Evolutionary conservation across 371 early-diverging fungal genomes (phyloP).

Genomic region (Mortierella sp.): DNA sequence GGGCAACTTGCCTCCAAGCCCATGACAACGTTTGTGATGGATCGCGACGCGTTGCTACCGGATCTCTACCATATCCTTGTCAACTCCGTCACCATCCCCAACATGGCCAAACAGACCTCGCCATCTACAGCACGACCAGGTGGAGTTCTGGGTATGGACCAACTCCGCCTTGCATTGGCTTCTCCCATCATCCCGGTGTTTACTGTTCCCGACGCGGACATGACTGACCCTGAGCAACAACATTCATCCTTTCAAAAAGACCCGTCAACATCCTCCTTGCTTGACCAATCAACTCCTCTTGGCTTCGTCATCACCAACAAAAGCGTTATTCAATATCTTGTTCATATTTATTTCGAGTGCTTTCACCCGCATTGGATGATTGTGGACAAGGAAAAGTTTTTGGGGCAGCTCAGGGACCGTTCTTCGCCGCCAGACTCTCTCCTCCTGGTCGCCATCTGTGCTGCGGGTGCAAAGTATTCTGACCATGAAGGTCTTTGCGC

Average conservation of each 20-base stretch:
- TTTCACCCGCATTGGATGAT: conserved; percentile 69
- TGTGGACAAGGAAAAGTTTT: conserved; percentile 63
- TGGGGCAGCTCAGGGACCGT: conserved; percentile 56
- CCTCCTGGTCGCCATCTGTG: conserved; percentile 65
- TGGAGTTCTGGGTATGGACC: conserved; percentile 27
- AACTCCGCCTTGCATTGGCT: conserved; percentile 25
- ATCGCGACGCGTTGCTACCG: conserved; percentile 29
- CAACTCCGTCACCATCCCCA: conserved; percentile 40
- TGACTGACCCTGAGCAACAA: conserved; percentile 22
- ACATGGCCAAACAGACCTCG: conserved; percentile 11
- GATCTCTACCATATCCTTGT: conserved; percentile 46
- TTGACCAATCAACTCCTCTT: conserved; percentile 39
- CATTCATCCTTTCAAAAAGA: conserved; percentile 63
- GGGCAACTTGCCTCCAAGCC: conserved; percentile 3
- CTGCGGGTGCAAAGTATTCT: conserved; percentile 70
- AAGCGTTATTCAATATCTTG: conserved; percentile 57
- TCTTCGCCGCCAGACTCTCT: conserved; percentile 59
- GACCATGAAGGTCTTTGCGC: conserved; percentile 60
- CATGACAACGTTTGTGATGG: conserved; percentile 9
- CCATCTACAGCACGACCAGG: conserved; percentile 4
- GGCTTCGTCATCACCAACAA: conserved; percentile 52
- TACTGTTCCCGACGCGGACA: conserved; percentile 24
- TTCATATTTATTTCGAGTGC: conserved; percentile 64
- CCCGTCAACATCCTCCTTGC: conserved; percentile 54
- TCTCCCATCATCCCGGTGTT: conserved; percentile 16